Evolutionary conservation across 495 filamentous ascomycete species (phyloP), one percentile per base, ranked within the genome.

Genomic region (Annulohypoxylon moriforme): DNA sequence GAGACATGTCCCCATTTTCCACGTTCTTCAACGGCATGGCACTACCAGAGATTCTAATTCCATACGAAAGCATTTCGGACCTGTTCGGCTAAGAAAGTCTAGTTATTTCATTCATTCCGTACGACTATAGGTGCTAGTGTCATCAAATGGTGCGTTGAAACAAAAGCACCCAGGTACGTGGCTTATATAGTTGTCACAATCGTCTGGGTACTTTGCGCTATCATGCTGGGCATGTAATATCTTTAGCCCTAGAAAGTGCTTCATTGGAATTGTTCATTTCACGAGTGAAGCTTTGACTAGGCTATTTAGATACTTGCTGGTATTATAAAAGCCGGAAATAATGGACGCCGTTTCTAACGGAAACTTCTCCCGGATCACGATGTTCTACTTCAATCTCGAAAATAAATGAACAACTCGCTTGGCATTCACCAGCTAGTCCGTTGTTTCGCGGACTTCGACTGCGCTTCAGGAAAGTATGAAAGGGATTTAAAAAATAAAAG

Each of bases 11-110:
- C 20, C 6, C 2, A 9, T 14, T 53, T 52, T 14, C 42, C 25
- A 67, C 40, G 40, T 27, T 14, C 3, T 50, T 59, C 25, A 64
- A 60, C 20, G 16, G 14, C 46, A 64, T 60, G 36, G 29, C 33
- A 27, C 34, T 4, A 44, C 25, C 13, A 53, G 9, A 34, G 50
- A 34, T 33, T 7, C n/a, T 2, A 20, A 16, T 20, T 33, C 40
- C 14, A 3, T 33, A 16, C 1, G 16, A 6, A 20, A 33, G 29
- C 6, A n/a, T 20, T 14, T 8, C 25, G 2, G 25, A 16, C 25
- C 27, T 29, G 4, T 14, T n/a, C 36, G 8, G 13, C 46, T 14
- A 5, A 25, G 22, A 50, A 50, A 3, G 13, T 24, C 25, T 22
- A 50, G 13, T 24, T 29, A 7, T 4, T 11, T 24, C 7, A 27